Base-by-base conservation (phyloP, 192 early-diverging fungal species). In the Jimgerdemannia lactiflua region DNA sequence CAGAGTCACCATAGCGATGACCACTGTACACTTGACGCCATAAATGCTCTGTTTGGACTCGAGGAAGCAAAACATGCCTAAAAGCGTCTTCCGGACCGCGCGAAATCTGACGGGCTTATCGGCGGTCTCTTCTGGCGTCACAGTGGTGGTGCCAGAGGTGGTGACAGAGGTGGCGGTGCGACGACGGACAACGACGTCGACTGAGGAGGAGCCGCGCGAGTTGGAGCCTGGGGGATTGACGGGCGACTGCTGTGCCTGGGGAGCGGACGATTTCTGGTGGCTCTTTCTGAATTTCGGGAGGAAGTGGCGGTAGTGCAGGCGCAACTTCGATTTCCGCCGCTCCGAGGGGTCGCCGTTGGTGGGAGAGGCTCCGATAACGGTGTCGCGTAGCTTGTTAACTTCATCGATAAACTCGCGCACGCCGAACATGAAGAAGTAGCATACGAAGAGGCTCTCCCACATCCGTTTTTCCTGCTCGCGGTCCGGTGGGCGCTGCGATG, bases 361-460 rank as follows among this genome's bases (percentile, higher is more conserved):
- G 8, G 8, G 8, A 59, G 14, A 14, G 8, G 8, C 8, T 59
- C 49, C 49, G 2, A 59, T 14, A 14, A 59, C 14, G 14, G 49
- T 10, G 14, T 59, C 49, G 49, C 71, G 29, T 6, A 73, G 63
- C n/a, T 29, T 29, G 17, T n/a, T 43, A 19, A 73, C 64, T 39
- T 67, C 72, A 66, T 73, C 72, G 67, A 73, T 59, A 49, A 41
- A 73, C 67, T 73, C 72, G 3, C 29, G 20, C n/a, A 73, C 41
- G 3, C 72, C 63, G 64, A 73, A 73, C 72, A 66, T 73, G 54
- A 73, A 73, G 42, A 73, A 73, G 42, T 67, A 68, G 4, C 8
- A 40, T 7, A 65, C n/a, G 39, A 73, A 73, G 44, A 72, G 19
- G 42, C 67, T 59, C 14, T 41, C 72, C 63, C 72, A 68, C 39